Percentiles rank a stretch among this genome's conserved stretches.
Conservation (phyloP, 495 filamentous ascomycete genomes). For the Penicillium longicatenatum region DNA sequence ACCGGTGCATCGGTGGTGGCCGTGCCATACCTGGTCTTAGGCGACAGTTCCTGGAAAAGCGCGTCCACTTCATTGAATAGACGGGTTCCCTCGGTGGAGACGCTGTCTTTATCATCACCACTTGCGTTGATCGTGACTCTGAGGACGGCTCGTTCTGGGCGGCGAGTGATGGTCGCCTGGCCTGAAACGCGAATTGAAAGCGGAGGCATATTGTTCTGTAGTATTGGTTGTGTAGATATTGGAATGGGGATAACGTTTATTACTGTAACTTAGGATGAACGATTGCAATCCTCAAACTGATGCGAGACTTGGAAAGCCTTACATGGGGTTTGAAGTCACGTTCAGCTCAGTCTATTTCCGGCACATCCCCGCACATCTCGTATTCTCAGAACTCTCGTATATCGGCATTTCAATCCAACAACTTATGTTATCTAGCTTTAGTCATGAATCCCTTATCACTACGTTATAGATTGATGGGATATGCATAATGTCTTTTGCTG, state of each 20-base stretch:
- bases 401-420: too few species aligned
- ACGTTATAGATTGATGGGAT: too few species aligned
- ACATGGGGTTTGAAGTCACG: too few species aligned
- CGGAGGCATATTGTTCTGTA: constrained; percentile 16
- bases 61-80: constrained; percentile 15
- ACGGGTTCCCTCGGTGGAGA: constrained; percentile 21
- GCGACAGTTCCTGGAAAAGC: constrained; percentile 12
- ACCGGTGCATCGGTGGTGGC: constrained; percentile 19
- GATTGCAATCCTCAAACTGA: background rate
- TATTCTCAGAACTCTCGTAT: too few species aligned
- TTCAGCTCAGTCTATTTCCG: too few species aligned
- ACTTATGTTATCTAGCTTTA: too few species aligned
- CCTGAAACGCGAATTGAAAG: constrained; percentile 24
- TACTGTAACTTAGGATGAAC: too few species aligned
- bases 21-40: background rate
- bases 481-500: too few species aligned
- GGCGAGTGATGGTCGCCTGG: constrained; percentile 16
- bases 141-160: constrained; percentile 21
- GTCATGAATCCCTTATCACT: too few species aligned
- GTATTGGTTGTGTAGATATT: too few species aligned
- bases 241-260: too few species aligned
- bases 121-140: constrained; percentile 16
- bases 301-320: constrained; percentile 3
- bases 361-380: too few species aligned
- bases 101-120: constrained; percentile 13